A percentile compares a stretch with the other conserved stretches of the same genome.
Conservation (phyloP, 306 rosid genomes). For the Mucuna pruriens region DNA sequence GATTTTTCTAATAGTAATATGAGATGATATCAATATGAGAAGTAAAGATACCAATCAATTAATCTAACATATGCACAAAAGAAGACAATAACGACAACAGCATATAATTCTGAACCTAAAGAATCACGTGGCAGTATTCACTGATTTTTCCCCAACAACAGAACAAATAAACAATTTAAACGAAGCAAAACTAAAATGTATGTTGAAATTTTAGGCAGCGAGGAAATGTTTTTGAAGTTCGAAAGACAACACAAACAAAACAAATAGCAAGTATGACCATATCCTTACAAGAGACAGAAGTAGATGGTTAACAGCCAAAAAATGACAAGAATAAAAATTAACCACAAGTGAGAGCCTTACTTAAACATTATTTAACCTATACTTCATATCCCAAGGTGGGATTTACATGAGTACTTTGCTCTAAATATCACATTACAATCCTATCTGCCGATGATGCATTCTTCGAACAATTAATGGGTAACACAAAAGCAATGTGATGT, state of each 20-base stretch:
- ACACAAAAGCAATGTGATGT: conserved; percentile 35
- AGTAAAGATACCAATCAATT: too few relatives aligned
- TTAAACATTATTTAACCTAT: conserved; percentile 40
- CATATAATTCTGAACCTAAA: not conserved
- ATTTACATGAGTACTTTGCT: conserved; percentile 48
- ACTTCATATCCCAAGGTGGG: conserved; percentile 73
- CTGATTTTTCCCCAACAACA: too few relatives aligned
- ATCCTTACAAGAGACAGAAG: not conserved
- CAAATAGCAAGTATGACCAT: not conserved
- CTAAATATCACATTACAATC: conserved; percentile 35
- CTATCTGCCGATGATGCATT: not conserved
- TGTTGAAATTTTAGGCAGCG: not conserved
- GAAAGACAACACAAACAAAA: not conserved
- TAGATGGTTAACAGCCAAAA: not conserved
- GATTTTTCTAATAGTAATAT: too few relatives aligned
- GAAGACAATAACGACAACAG: too few relatives aligned
- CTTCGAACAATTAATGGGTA: conserved; percentile 23
- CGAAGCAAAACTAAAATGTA: too few relatives aligned
- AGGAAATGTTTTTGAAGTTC: not conserved
- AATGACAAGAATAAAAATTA: not conserved
- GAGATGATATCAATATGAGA: too few relatives aligned
- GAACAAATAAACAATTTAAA: too few relatives aligned
- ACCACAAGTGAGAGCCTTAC: not conserved
- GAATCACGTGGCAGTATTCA: not conserved
- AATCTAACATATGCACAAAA: too few relatives aligned